Percentiles rank a stretch among this genome's conserved stretches.
Conservation (phyloP, 768 basidiomycete species). For the Crepidotus variabilis region DNA sequence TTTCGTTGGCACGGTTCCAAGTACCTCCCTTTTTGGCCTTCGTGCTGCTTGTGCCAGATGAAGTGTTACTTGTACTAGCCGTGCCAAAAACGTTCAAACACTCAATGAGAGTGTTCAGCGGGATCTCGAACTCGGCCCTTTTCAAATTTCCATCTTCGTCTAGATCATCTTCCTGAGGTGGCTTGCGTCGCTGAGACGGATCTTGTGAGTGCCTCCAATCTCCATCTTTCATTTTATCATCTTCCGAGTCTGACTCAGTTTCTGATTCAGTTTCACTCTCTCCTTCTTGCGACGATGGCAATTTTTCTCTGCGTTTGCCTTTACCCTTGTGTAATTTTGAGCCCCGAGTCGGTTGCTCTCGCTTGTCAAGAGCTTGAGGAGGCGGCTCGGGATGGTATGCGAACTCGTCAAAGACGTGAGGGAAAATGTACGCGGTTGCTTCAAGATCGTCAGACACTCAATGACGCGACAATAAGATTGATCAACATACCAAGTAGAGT, state of each 20-base stretch:
- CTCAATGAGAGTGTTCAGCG: conserved; percentile 79
- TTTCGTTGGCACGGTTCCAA: conserved; percentile 19
- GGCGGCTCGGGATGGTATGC: conserved; percentile 47
- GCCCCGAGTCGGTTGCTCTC: conserved; percentile 7
- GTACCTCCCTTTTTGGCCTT: conserved; percentile 5
- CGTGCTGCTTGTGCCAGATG: conserved; percentile 3
- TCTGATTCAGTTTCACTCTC: conserved; percentile 12
- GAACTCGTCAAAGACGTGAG: conserved; percentile 79
- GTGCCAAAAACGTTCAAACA: conserved; percentile 94
- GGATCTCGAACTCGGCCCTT: conserved; percentile 71
- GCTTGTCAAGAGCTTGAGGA: conserved; percentile 6
- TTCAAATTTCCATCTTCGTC: conserved; percentile 23
- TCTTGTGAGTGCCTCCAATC: conserved; percentile 17
- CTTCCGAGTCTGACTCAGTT: conserved; percentile 19
- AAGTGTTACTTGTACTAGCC: conserved; percentile 36
- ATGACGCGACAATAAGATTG: neutral
- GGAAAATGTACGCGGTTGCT: conserved; percentile 85
- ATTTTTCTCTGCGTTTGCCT: conserved; percentile 6
- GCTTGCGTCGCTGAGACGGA: conserved; percentile 2
- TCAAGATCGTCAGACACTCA: conserved; percentile 5
- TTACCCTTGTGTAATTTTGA: conserved; percentile 5
- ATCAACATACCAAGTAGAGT: conserved; percentile 65
- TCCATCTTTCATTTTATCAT: conserved; percentile 13
- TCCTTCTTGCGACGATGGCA: neutral
- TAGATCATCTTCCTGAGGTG: conserved; percentile 7